These are phyloP conservation scores for Blakeslea trispora DNA, from an alignment of 371 early-diverging fungal genomes.

Conservation along the genomic window DNA sequence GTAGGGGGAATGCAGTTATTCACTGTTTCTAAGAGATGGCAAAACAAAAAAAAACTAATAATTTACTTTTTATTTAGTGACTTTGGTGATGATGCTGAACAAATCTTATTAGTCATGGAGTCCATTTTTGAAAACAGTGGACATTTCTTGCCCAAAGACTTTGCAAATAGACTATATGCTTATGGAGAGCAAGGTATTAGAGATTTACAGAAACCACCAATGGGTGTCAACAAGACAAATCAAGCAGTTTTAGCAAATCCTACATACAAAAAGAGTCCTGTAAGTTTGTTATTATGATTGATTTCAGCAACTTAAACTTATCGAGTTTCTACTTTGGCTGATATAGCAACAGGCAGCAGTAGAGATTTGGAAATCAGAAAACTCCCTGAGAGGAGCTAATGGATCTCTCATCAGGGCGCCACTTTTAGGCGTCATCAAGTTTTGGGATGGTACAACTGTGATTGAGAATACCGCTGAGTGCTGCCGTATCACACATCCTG, in stretches of 20 bases:
- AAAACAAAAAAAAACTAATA: conserved; percentile 6
- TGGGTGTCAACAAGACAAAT: conserved; percentile 59
- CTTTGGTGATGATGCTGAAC: conserved; percentile 74
- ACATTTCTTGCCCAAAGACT: conserved; percentile 51
- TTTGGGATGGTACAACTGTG: conserved; percentile 65
- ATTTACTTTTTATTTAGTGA: conserved; percentile 39
- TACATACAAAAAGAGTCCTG: conserved; percentile 41
- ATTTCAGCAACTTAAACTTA: neutral
- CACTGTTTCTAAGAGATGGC: conserved; percentile 23
- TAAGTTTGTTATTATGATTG: conserved; percentile 7
- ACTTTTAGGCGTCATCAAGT: conserved; percentile 57
- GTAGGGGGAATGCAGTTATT: too few relatives aligned
- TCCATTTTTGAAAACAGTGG: conserved; percentile 55
- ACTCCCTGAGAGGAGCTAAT: conserved; percentile 51
- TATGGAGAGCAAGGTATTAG: conserved; percentile 56
- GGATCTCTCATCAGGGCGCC: conserved; percentile 69
- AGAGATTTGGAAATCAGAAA: conserved; percentile 34
- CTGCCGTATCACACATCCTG: conserved; percentile 68
- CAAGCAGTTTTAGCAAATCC: conserved; percentile 48
- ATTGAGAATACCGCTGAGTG: conserved; percentile 61
- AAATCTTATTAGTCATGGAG: conserved; percentile 57
- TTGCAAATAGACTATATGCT: conserved; percentile 47
- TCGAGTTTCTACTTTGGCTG: conserved; percentile 2
- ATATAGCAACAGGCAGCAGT: conserved; percentile 33
- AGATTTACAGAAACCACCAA: conserved; percentile 55